Percentiles rank a stretch among this genome's conserved stretches.
These are phyloP conservation scores for Phytophthora hibernalis DNA, from an alignment of 352 stramenopile species.

Conservation along the genomic window DNA sequence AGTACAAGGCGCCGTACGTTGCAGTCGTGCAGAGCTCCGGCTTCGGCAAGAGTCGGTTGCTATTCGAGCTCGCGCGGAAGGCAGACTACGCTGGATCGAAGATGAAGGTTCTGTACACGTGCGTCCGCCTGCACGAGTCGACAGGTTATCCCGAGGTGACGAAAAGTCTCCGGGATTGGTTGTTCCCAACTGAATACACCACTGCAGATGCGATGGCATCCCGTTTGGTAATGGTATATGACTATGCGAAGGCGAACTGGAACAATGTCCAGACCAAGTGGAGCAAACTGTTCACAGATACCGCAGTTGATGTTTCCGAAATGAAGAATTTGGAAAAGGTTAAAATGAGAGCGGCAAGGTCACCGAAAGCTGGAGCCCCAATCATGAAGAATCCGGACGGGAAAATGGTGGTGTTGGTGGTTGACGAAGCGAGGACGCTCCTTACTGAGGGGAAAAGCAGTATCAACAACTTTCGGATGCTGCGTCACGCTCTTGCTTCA, in stretches of 20 bases:
- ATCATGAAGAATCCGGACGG: not conserved
- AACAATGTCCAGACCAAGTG: constrained; percentile 2
- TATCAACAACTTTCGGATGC: not conserved
- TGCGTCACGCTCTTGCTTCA: not conserved
- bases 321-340: no score
- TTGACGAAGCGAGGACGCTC: constrained; percentile 14
- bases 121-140: constrained; percentile 6
- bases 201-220: not conserved
- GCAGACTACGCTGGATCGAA: no score
- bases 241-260: constrained; percentile 5
- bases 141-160: constrained; percentile 16
- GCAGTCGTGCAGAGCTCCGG: constrained; percentile 20
- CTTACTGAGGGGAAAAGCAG: not conserved
- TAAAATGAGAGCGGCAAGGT: no score
- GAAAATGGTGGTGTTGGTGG: constrained; percentile 16
- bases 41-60: constrained; percentile 21
- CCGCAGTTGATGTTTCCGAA: not conserved
- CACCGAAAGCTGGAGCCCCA: not conserved
- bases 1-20: constrained; percentile 16
- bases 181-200: constrained; percentile 3
- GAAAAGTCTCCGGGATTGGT: not conserved
- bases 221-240: constrained; percentile 5
- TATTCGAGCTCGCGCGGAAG: constrained; percentile 15
- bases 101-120: constrained; percentile 21
- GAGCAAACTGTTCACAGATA: constrained; percentile 3